Evolutionary conservation across 1,284 basidiomycete species (phyloP).

Genomic region (Dichomitus squalens): DNA sequence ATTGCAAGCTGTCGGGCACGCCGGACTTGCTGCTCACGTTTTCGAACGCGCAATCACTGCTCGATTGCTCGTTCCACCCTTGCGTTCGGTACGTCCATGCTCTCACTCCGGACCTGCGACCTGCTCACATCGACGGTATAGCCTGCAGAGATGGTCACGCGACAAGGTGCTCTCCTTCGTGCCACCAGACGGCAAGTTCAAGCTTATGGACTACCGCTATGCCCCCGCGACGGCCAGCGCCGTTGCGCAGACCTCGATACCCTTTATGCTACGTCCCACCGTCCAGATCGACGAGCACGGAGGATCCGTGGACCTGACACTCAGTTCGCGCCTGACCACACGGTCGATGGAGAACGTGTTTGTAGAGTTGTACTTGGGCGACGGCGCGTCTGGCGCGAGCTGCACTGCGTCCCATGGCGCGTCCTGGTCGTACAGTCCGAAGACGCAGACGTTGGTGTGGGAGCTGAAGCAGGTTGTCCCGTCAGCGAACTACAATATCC

Average conservation of each 20-base stretch:
- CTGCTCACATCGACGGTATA: conserved; percentile 31
- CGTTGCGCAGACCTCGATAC: conserved; percentile 55
- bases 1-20: conserved; percentile 83
- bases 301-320: conserved; percentile 71
- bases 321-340: conserved; percentile 68
- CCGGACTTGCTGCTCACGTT: conserved; percentile 87
- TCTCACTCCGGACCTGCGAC: neutral
- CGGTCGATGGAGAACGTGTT: conserved; percentile 71
- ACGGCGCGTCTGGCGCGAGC: conserved; percentile 67
- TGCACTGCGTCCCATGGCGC: conserved; percentile 67
- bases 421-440: conserved; percentile 80
- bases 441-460: conserved; percentile 75
- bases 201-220: conserved; percentile 85
- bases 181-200: conserved; percentile 92
- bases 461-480: conserved; percentile 70
- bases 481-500: conserved; percentile 71
- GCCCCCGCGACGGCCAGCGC: conserved; percentile 38
- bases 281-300: conserved; percentile 64
- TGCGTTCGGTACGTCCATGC: conserved; percentile 76
- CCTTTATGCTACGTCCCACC: conserved; percentile 64
- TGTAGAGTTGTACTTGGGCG: conserved; percentile 76
- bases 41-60: conserved; percentile 74
- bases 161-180: conserved; percentile 88
- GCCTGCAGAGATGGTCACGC: conserved; percentile 79
- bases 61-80: conserved; percentile 87